Evolutionary conservation across 106 monocot species (phyloP), one percentile per base, ranked within the genome.

Genomic region (Vanilla planifolia): DNA sequence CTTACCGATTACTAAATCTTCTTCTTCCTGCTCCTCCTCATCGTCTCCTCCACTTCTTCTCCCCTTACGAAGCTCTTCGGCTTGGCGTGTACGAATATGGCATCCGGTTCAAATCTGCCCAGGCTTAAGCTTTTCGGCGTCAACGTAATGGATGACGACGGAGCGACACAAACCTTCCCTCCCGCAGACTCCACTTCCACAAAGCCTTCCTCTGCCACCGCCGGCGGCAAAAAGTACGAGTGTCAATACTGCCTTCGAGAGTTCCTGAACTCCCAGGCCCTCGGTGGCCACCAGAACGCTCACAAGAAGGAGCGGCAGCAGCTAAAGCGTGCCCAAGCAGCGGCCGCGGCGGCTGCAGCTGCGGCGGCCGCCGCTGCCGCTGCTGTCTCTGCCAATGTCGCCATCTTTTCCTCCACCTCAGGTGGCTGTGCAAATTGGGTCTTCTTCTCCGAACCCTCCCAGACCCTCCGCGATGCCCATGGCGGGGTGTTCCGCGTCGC

Each of bases 201-300:
- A 6, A 20, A 16, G 17, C 23, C 48, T n/a, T 7, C 48, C 48
- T 8, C 48, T 9, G 24, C 3, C 48, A 24, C 23, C 48, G 48
- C 10, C 7, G 23, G 25, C 24, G 48, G 24, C 6, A 48, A 24
- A 24, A 48, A 48, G 23, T 48, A 48, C 48, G 48, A 48, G 25
- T 85, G 84, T 69, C 47, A 64, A 55, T 85, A 80, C 76, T 85
- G 84, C 48, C 37, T 72, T 3, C 58, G 76, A 8, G 63, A 72
- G 37, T 85, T 85, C 69, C 45, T n/a, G 64, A 79, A 71, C 8
- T 84, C 84, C 15, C 84, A 85, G 35, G 84, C 84, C 2, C 76
- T 85, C 65, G 84, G 84, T 27, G 84, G 84, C 3, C 84, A 85
- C 61, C 84, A 85, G 72, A 85, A 80, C 68, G 80, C 84, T 10